Base-by-base conservation (phyloP, 805 yeast genomes). In the Sugiyamaella qingdaonensis region DNA sequence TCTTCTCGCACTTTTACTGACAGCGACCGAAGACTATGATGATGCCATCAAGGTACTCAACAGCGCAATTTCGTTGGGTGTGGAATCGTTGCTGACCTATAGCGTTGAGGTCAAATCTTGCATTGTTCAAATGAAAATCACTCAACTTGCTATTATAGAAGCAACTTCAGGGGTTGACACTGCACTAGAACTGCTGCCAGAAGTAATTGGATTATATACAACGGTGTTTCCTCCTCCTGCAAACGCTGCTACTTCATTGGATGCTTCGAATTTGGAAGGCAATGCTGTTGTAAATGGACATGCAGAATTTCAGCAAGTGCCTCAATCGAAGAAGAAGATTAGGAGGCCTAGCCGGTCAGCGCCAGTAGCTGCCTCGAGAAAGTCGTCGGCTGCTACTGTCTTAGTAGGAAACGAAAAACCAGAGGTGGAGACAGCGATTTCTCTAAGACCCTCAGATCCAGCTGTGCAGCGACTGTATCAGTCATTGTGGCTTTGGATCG, bases 121-220 rank as follows among this genome's bases (percentile, higher is more conserved):
- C 64, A 84, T 49, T 13, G 37, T 69, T 10, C 87, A 88, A 64
- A 74, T 89, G 64, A 86, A 86, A 60, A 74, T 86, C 68, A 85
- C 96, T 0, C 88, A 85, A 61, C 70, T 89, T 35, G 81, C 88
- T 1, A 71, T 88, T n/a, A 70, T 81, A 49, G 90, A 86, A 61
- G 75, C 80, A 4, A 71, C 79, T 2, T 74, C 78, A 53, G 92
- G 89, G 5, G 68, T 76, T 0, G 72, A 75, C 29, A 78, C 78
- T 42, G 81, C 89, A 0, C 65, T 88, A 54, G 88, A 84, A 41
- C 73, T 75, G 48, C 64, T 90, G n/a, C 79, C 86, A 1, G 88
- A 80, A 44, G 75, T 88, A 9, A 85, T 89, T 59, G 77, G 73
- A 10, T 64, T 85, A 10, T 84, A 77, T 60, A 76, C 80, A 47